phyloP scores from a whole-genome alignment of 75 land plant genomes.

The Gnetum montanum region DNA sequence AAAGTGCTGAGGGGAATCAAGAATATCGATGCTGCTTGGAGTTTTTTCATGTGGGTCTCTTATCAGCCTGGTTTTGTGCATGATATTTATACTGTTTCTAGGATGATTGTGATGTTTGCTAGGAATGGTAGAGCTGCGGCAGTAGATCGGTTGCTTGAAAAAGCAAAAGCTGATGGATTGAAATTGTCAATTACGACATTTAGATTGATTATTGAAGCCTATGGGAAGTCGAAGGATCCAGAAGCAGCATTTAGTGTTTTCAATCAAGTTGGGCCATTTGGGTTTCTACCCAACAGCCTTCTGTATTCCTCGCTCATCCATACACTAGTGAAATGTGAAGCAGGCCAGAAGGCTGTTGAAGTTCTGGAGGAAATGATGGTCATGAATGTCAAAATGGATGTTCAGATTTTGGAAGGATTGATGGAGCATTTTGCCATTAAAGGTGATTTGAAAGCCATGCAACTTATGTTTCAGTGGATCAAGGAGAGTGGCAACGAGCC shows the following conservation, averaged over 20 bases:
- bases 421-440: conserved; percentile 45
- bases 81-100: conserved; percentile 36
- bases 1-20: conserved; percentile 42
- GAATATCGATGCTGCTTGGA: conserved; percentile 51
- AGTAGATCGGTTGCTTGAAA: conserved; percentile 41
- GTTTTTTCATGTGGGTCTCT: conserved; percentile 63
- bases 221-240: conserved; percentile 43
- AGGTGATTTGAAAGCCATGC: conserved; percentile 39
- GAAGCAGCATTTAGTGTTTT: conserved; percentile 45
- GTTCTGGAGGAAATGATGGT: conserved; percentile 51
- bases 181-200: conserved; percentile 33
- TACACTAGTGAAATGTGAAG: conserved; percentile 34
- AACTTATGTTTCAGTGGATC: conserved; percentile 32
- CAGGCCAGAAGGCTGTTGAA: conserved; percentile 22
- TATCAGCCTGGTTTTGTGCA: conserved; percentile 53
- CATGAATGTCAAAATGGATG: conserved; percentile 25
- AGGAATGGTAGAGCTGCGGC: conserved; percentile 31
- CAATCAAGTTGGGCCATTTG: conserved; percentile 11
- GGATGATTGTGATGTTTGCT: conserved; percentile 48
- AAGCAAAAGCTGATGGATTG: conserved; percentile 32
- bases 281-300: conserved; percentile 18
- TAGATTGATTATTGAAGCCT: conserved; percentile 47
- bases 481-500: conserved; percentile 35
- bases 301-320: conserved; percentile 50
- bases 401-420: conserved; percentile 46